These are phyloP conservation scores for Alnus rubra DNA, from an alignment of 306 rosid species.

Conservation along the genomic window DNA sequence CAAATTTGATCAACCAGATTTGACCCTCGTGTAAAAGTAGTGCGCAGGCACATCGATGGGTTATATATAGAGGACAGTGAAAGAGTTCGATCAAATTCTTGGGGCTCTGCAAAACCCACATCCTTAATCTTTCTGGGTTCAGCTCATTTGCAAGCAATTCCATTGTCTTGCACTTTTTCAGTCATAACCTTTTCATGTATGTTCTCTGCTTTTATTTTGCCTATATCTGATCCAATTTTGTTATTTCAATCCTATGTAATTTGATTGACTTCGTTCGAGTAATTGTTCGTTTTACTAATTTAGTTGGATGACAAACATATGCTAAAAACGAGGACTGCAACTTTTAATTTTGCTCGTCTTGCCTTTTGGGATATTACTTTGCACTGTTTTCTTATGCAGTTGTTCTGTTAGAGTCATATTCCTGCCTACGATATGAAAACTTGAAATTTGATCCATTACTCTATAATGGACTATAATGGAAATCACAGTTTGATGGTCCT, in stretches of 20 bases:
- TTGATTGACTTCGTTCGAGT: not conserved
- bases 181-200: not conserved
- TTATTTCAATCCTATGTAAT: not conserved
- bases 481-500: not conserved
- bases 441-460: not conserved
- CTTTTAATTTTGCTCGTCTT: not conserved
- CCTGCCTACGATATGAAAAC: not conserved
- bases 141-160: not conserved
- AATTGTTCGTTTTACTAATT: not conserved
- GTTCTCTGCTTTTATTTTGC: not conserved
- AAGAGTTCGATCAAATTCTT: not conserved
- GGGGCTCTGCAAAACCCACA: not conserved
- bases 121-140: not conserved
- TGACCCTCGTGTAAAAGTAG: not conserved
- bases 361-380: not conserved
- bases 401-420: not conserved
- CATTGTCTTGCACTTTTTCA: not conserved
- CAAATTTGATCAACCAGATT: too few species aligned
- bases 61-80: not conserved
- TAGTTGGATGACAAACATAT: not conserved
- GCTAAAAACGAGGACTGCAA: not conserved
- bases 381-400: not conserved
- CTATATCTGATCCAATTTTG: not conserved
- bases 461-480: not conserved
- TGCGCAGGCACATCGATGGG: not conserved